Evolutionary conservation across 129 eudicot genomes (phyloP).

Genomic region (Lactuca saligna): DNA sequence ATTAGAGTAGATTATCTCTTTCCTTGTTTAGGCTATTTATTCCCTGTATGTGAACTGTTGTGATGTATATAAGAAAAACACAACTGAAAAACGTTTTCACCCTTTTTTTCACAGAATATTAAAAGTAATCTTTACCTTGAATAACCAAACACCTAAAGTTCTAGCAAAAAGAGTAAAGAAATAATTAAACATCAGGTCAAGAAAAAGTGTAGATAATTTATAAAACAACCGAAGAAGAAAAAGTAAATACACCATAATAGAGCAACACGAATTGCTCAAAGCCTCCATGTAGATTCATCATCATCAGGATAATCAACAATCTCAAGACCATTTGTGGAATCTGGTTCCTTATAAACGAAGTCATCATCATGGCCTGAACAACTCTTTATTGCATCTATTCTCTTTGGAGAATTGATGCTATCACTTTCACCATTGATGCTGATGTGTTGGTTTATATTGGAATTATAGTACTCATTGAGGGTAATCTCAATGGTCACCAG

Average conservation of each 20-base stretch:
- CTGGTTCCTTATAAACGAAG: not conserved
- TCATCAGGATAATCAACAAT: constrained; percentile 17
- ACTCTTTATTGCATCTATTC: constrained; percentile 29
- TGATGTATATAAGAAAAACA: no score
- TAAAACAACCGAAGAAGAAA: not conserved
- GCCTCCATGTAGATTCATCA: not conserved
- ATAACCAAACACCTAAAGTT: not conserved
- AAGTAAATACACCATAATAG: not conserved
- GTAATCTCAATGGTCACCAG: constrained; percentile 68
- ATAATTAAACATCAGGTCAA: not conserved
- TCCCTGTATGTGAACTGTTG: no score
- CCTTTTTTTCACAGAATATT: no score
- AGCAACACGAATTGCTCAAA: not conserved
- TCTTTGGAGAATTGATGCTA: constrained; percentile 43
- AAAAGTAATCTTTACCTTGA: no score
- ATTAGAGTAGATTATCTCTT: no score
- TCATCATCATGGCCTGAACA: not conserved
- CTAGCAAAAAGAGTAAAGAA: not conserved
- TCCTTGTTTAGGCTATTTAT: no score
- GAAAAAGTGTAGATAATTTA: constrained; percentile 5
- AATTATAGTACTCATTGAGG: constrained; percentile 50
- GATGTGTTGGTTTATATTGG: constrained; percentile 30
- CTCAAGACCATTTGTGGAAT: not conserved
- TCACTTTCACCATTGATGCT: constrained; percentile 37
- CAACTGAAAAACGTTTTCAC: no score